Conservation (phyloP, 805 yeast genomes). For the Myxozyma nipponensis region DNA sequence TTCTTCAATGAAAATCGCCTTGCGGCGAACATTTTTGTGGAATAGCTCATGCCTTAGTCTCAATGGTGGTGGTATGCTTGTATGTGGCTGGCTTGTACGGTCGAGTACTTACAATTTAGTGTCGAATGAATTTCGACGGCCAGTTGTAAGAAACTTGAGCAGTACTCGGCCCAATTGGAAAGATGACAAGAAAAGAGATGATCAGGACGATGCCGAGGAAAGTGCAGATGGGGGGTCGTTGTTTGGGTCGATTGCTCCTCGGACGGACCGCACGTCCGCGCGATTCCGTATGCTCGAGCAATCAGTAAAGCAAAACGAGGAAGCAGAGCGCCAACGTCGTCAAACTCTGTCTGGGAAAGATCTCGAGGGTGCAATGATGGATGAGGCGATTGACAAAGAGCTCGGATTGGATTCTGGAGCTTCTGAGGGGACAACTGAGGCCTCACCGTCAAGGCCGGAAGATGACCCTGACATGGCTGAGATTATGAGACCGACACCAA, state of each 20-base stretch:
- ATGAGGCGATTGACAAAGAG: neutral
- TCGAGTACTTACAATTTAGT: too few species aligned
- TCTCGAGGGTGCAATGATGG: neutral
- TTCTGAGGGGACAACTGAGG: neutral
- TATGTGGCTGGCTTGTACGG: too few species aligned
- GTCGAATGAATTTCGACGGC: too few species aligned
- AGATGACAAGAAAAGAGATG: neutral
- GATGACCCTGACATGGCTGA: conserved; percentile 19
- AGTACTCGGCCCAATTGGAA: neutral
- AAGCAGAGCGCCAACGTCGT: conserved; percentile 9
- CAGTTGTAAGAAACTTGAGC: neutral
- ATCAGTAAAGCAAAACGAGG: neutral
- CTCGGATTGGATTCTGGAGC: neutral
- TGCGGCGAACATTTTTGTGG: too few species aligned
- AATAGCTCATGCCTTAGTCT: too few species aligned
- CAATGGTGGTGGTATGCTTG: too few species aligned
- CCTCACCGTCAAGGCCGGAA: conserved; percentile 5
- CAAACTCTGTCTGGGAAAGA: neutral
- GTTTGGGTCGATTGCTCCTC: conserved; percentile 16
- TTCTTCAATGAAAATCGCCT: too few species aligned
- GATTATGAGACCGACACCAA: conserved; percentile 17
- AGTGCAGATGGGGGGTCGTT: conserved; percentile 13
- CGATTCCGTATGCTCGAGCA: conserved; percentile 9
- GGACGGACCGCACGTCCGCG: conserved; percentile 7
- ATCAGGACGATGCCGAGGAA: neutral